A percentile compares a stretch with the other conserved stretches of the same genome.
Evolutionary conservation across 768 basidiomycete species (phyloP).

Genomic region (Albatrellus ellisii): DNA sequence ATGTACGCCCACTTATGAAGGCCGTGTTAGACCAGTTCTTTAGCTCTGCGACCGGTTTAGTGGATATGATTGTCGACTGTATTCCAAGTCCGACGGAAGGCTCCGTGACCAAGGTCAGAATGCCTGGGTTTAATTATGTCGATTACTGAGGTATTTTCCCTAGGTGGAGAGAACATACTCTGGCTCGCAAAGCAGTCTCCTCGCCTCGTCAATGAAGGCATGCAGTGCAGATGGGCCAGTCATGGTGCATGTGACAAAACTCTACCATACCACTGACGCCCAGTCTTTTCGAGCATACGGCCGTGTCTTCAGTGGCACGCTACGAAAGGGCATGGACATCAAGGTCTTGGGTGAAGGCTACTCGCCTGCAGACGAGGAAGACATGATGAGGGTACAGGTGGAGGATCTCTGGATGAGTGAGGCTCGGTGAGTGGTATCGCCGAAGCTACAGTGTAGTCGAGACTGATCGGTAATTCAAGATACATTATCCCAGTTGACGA

Average conservation of each 20-base stretch:
- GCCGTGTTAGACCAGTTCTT: conserved; percentile 95
- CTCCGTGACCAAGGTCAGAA: conserved; percentile 42
- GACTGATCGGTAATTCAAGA: conserved; percentile 25
- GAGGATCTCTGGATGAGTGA: conserved; percentile 89
- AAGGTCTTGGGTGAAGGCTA: conserved; percentile 98
- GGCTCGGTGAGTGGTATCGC: conserved; percentile 46
- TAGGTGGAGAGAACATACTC: conserved; percentile 79
- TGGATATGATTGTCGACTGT: conserved; percentile 85
- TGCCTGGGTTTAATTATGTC: neutral
- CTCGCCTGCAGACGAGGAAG: conserved; percentile 98
- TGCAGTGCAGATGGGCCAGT: conserved; percentile 80
- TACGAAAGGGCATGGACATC: conserved; percentile 69
- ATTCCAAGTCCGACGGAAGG: conserved; percentile 70
- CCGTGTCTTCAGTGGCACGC: conserved; percentile 83
- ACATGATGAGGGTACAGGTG: conserved; percentile 77
- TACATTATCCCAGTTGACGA: conserved; percentile 87
- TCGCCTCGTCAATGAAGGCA: conserved; percentile 67
- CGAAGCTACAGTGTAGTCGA: neutral
- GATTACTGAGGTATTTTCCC: conserved; percentile 3
- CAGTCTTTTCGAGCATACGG: conserved; percentile 96
- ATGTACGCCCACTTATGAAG: conserved; percentile 88
- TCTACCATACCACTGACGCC: conserved; percentile 95
- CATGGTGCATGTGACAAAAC: conserved; percentile 86
- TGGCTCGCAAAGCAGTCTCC: conserved; percentile 73
- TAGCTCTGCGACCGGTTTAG: conserved; percentile 75